phyloP scores from a whole-genome alignment of 2,329 filamentous ascomycete species.

The Botrytis tulipae region DNA sequence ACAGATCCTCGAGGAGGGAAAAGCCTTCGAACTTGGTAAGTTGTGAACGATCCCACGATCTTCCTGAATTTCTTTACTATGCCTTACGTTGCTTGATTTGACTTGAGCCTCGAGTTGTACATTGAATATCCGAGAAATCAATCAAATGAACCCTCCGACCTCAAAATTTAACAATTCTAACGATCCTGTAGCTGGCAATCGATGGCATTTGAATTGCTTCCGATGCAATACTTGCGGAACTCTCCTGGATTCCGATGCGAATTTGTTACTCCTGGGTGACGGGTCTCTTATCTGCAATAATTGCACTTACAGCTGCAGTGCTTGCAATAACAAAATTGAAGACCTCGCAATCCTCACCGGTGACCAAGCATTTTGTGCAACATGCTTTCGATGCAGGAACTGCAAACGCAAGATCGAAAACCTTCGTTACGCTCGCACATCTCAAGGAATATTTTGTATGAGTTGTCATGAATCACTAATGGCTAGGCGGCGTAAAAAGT shows the following conservation, averaged over 20 bases:
- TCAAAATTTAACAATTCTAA: slow-evolving; percentile 29
- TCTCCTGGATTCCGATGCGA: slow-evolving; percentile 95
- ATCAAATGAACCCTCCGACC: slow-evolving; percentile 17
- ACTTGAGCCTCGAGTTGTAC: slow-evolving; percentile 21
- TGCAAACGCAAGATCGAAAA: slow-evolving; percentile 99
- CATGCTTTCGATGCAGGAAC: slow-evolving; percentile 95
- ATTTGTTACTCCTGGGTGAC: slow-evolving; percentile 93
- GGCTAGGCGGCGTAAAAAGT: slow-evolving; percentile 85
- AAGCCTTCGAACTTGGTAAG: slow-evolving; percentile 94
- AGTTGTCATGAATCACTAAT: slow-evolving; percentile 96
- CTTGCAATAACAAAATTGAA: slow-evolving; percentile 96
- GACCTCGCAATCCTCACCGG: slow-evolving; percentile 96
- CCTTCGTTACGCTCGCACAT: slow-evolving; percentile 92
- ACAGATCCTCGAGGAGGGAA: slow-evolving; percentile 96
- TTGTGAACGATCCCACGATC: slow-evolving; percentile 28
- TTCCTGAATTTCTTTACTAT: background rate
- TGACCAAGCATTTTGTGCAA: slow-evolving; percentile 96
- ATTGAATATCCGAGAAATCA: slow-evolving; percentile 12
- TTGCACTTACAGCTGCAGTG: slow-evolving; percentile 98
- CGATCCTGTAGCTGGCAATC: slow-evolving; percentile 70
- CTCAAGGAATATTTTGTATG: slow-evolving; percentile 99
- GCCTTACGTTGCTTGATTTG: slow-evolving; percentile 19
- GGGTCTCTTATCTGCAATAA: slow-evolving; percentile 99
- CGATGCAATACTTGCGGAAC: slow-evolving; percentile 94
- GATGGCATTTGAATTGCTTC: slow-evolving; percentile 99